A percentile compares a stretch with the other conserved stretches of the same genome.
Conservation (phyloP, 345 rosid genomes). For the Murraya paniculata region DNA sequence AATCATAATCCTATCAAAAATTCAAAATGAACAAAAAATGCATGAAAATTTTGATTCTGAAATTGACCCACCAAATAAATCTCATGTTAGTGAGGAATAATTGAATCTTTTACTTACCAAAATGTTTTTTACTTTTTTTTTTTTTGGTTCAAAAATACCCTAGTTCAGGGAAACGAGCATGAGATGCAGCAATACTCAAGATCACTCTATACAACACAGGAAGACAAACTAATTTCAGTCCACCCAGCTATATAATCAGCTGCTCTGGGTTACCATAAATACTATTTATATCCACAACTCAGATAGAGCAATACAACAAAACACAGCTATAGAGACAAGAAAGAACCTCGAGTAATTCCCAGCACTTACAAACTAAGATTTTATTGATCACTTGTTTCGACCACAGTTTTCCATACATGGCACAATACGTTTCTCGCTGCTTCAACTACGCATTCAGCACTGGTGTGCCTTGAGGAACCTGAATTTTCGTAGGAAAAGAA, state of each 20-base stretch:
- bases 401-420: too few relatives aligned
- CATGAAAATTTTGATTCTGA: background rate
- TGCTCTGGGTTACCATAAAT: background rate
- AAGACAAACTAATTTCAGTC: background rate
- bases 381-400: too few relatives aligned
- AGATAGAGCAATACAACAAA: too few relatives aligned
- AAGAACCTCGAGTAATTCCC: too few relatives aligned
- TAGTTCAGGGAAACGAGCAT: slow-evolving; percentile 88
- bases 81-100: background rate
- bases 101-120: background rate
- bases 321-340: too few relatives aligned
- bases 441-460: slow-evolving; percentile 88
- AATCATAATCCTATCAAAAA: slow-evolving; percentile 68
- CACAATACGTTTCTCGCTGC: slow-evolving; percentile 63
- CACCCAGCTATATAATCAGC: background rate
- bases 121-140: background rate
- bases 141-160: slow-evolving; percentile 43
- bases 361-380: too few relatives aligned
- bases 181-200: slow-evolving; percentile 94
- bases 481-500: background rate
- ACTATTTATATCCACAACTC: too few relatives aligned
- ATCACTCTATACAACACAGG: background rate
- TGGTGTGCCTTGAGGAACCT: slow-evolving; percentile 94
- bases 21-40: background rate
- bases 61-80: background rate